Conservation (phyloP, 805 yeast species). For the Wickerhamiella sorbophila region DNA sequence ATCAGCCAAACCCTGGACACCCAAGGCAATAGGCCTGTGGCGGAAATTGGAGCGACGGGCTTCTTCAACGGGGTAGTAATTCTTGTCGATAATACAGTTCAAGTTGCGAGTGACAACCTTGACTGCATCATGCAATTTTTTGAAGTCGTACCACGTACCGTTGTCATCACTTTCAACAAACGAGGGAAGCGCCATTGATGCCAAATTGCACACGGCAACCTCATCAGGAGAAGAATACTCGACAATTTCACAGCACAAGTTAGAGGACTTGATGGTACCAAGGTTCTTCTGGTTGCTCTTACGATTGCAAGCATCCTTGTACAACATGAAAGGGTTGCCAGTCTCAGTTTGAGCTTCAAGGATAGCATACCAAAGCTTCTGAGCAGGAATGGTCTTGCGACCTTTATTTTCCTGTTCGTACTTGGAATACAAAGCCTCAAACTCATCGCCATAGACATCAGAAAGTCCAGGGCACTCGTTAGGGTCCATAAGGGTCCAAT, state of each 20-base stretch:
- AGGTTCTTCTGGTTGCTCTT: conserved; percentile 85
- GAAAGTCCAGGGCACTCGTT: conserved; percentile 74
- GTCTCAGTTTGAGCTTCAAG: conserved; percentile 90
- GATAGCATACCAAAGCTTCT: conserved; percentile 80
- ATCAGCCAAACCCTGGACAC: conserved; percentile 97
- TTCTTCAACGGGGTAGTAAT: conserved; percentile 67
- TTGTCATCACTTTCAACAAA: conserved; percentile 34
- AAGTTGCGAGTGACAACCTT: conserved; percentile 69
- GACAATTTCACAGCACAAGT: conserved; percentile 86
- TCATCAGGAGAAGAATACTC: conserved; percentile 88
- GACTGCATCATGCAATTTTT: conserved; percentile 56
- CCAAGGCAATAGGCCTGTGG: conserved; percentile 90
- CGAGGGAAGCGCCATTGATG: conserved; percentile 77
- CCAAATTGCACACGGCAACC: conserved; percentile 91
- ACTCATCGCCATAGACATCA: conserved; percentile 76
- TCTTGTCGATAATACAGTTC: conserved; percentile 71
- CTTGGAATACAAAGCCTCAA: conserved; percentile 50
- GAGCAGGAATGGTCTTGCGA: conserved; percentile 58
- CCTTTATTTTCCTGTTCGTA: conserved; percentile 64
- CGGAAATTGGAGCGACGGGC: conserved; percentile 64
- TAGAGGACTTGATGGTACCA: conserved; percentile 86
- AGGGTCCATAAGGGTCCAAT: conserved; percentile 87
- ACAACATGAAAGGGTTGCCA: conserved; percentile 88
- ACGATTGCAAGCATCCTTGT: conserved; percentile 79
- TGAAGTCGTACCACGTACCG: conserved; percentile 50